A percentile compares a stretch with the other conserved stretches of the same genome.
Evolutionary conservation across 106 monocot species (phyloP).

Genomic region (Acanthochlamys bracteata): DNA sequence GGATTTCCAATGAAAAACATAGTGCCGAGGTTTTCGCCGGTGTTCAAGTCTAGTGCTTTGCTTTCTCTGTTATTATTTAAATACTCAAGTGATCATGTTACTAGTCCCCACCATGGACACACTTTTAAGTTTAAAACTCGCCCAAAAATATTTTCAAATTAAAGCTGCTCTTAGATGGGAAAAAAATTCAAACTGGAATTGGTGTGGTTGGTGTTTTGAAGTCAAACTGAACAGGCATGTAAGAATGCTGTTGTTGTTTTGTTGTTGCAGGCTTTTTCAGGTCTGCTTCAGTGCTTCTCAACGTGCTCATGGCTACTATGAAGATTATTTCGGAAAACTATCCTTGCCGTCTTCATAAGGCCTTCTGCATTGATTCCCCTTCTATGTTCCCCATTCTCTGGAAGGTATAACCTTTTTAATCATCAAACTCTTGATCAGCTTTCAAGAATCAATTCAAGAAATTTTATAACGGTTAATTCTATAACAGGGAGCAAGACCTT

Average conservation of each 20-base stretch:
- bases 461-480: too few species aligned
- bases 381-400: slow-evolving; percentile 63
- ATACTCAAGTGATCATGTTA: not conserved
- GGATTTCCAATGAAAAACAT: too few species aligned
- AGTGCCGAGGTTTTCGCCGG: not conserved
- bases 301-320: slow-evolving; percentile 48
- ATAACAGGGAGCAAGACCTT: slow-evolving; percentile 53
- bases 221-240: too few species aligned
- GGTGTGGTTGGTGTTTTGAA: too few species aligned
- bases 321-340: slow-evolving; percentile 66
- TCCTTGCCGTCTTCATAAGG: slow-evolving; percentile 59
- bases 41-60: not conserved
- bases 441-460: not conserved
- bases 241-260: not conserved
- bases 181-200: too few species aligned
- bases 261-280: slow-evolving; percentile 51
- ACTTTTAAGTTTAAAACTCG: too few species aligned
- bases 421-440: not conserved
- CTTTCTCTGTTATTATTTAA: not conserved
- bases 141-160: too few species aligned
- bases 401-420: slow-evolving; percentile 51
- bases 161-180: too few species aligned
- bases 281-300: slow-evolving; percentile 55
- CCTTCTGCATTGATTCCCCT: slow-evolving; percentile 63
- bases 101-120: not conserved